Evolutionary conservation across 305 asterid genomes (phyloP).

Genomic region (Withania somnifera): DNA sequence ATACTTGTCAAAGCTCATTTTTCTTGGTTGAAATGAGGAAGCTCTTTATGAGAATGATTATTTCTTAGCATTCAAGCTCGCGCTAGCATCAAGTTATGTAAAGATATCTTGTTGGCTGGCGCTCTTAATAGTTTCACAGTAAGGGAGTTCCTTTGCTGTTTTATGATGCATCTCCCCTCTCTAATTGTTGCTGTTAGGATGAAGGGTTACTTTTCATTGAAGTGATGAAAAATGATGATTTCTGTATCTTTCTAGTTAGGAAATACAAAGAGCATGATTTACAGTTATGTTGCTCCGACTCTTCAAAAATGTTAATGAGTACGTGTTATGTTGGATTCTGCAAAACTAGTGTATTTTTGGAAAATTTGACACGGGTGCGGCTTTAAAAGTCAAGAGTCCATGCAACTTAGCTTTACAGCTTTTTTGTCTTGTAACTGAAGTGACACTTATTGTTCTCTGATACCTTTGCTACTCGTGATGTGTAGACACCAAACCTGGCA

Average conservation of each 20-base stretch:
- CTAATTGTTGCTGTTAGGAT: neutral
- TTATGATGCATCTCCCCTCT: neutral
- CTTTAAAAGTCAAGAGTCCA: no score
- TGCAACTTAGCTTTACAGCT: neutral
- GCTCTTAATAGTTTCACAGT: neutral
- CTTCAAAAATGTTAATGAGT: no score
- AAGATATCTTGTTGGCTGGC: neutral
- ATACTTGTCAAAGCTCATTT: neutral
- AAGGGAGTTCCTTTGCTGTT: neutral
- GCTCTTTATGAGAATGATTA: neutral
- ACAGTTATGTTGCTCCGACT: no score
- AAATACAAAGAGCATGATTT: neutral
- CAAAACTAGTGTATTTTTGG: no score
- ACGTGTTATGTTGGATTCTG: no score
- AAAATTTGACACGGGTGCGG: no score
- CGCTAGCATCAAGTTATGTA: neutral
- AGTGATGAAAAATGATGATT: neutral
- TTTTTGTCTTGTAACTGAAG: neutral
- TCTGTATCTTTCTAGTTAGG: neutral
- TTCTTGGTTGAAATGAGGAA: neutral
- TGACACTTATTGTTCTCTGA: neutral
- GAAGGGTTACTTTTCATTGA: neutral
- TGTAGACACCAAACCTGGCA: constrained; percentile 62
- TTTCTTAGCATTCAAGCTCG: neutral
- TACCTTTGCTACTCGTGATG: neutral